phyloP scores from a whole-genome alignment of 2,329 filamentous ascomycete genomes.

The Colletotrichum sojae region DNA sequence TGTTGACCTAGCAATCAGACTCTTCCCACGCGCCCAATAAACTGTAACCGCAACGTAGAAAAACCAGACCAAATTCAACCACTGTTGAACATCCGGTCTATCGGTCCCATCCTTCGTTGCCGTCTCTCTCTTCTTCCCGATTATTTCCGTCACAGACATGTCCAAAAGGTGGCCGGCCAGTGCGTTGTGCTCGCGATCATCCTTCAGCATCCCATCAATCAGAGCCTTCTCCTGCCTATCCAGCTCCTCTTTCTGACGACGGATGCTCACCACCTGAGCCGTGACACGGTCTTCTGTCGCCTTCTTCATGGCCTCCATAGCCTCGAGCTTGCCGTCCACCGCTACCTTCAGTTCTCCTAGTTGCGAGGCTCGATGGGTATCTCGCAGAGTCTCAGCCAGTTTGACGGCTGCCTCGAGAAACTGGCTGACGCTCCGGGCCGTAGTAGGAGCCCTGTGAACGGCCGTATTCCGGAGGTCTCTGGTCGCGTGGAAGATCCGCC shows the following conservation, averaged over 20 bases:
- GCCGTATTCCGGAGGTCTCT: slow-evolving; percentile 43
- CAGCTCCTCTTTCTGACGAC: slow-evolving; percentile 52
- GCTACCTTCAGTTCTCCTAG: slow-evolving; percentile 48
- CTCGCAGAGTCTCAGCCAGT: slow-evolving; percentile 48
- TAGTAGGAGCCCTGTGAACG: slow-evolving; percentile 50
- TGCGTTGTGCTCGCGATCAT: slow-evolving; percentile 48
- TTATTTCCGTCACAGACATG: slow-evolving; percentile 43
- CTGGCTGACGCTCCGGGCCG: slow-evolving; percentile 45
- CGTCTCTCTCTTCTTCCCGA: neutral
- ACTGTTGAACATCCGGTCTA: no score
- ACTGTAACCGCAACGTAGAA: no score
- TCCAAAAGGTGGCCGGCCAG: slow-evolving; percentile 50
- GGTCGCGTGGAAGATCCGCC: slow-evolving; percentile 25
- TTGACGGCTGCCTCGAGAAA: slow-evolving; percentile 47
- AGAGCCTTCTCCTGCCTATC: slow-evolving; percentile 51
- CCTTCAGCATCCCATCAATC: slow-evolving; percentile 46
- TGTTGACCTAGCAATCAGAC: no score
- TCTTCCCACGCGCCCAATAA: no score
- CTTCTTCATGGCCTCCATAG: slow-evolving; percentile 53
- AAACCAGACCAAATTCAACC: no score
- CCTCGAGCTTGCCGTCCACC: slow-evolving; percentile 47
- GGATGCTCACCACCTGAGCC: slow-evolving; percentile 49
- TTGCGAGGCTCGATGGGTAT: slow-evolving; percentile 46
- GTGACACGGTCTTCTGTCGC: slow-evolving; percentile 47
- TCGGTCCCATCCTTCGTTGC: no score